Evolutionary conservation across 129 eudicot genomes (phyloP).

Genomic region (Arctium minus): DNA sequence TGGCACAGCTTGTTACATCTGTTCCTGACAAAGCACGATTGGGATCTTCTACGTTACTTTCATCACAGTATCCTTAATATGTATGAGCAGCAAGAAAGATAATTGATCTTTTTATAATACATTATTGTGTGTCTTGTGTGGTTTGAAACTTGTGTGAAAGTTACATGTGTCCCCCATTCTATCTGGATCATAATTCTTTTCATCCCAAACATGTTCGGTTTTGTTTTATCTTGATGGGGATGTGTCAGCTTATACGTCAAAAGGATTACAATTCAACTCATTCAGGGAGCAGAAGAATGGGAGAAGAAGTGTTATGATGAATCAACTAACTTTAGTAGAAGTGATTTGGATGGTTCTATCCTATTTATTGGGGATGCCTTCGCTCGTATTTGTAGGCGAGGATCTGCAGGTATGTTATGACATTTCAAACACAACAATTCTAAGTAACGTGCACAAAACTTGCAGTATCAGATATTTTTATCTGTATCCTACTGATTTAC

Average conservation of each 20-base stretch:
- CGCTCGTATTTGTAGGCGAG: conserved; percentile 84
- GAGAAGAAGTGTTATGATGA: conserved; percentile 22
- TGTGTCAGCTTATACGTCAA: conserved; percentile 66
- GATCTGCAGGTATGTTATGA: conserved; percentile 69
- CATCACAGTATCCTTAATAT: conserved; percentile 82
- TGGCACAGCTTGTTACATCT: conserved; percentile 75
- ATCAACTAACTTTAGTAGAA: conserved; percentile 14
- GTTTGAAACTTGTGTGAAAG: background rate
- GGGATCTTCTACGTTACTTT: conserved; percentile 65
- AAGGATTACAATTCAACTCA: conserved; percentile 58
- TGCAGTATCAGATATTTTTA: background rate
- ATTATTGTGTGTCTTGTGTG: background rate
- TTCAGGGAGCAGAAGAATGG: conserved; percentile 67
- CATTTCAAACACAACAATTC: background rate
- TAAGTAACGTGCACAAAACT: background rate
- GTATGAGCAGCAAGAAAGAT: background rate
- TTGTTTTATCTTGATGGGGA: conserved; percentile 44
- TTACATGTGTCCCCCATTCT: background rate
- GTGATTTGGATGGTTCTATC: conserved; percentile 39
- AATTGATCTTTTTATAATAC: background rate
- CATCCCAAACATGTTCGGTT: conserved; percentile 7
- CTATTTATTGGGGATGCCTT: conserved; percentile 67
- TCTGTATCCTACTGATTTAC: background rate
- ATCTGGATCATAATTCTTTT: conserved; percentile 2
- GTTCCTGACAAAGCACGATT: conserved; percentile 84